phyloP scores from a whole-genome alignment of 108 stramenopile genomes.

The Epithemia pelagica region DNA sequence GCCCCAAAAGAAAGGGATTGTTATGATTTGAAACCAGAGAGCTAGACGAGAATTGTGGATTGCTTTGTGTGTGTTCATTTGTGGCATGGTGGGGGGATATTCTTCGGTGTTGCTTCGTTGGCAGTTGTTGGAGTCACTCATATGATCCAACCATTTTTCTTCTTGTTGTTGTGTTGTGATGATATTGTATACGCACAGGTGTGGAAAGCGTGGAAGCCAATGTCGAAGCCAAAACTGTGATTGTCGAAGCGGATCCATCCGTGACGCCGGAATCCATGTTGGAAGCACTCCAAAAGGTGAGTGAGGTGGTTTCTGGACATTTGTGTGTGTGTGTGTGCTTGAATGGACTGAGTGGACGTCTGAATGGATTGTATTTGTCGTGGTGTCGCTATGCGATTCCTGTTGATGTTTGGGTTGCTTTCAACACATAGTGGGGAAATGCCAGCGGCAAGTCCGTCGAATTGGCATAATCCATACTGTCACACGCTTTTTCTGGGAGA shows the following conservation, averaged over 20 bases:
- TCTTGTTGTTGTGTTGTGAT: too few species aligned
- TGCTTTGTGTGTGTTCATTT: too few species aligned
- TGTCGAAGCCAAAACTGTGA: constrained; percentile 63
- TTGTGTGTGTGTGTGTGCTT: background rate
- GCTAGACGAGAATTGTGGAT: too few species aligned
- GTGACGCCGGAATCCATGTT: constrained; percentile 54
- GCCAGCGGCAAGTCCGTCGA: background rate
- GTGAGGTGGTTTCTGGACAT: constrained; percentile 10
- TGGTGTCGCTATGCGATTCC: background rate
- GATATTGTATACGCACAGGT: constrained; percentile 42
- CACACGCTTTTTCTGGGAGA: too few species aligned
- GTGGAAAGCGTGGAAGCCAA: constrained; percentile 58
- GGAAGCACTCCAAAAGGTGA: constrained; percentile 68
- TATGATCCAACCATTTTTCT: background rate
- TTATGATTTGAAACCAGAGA: too few species aligned
- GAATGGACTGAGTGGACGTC: background rate
- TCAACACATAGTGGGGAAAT: background rate
- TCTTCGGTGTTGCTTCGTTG: too few species aligned
- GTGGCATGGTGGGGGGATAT: too few species aligned
- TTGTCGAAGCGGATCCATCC: constrained; percentile 45
- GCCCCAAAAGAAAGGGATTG: too few species aligned
- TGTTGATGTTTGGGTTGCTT: background rate
- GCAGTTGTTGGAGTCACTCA: background rate
- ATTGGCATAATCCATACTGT: too few species aligned
- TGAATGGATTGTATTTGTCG: too few species aligned